A percentile compares a stretch with the other conserved stretches of the same genome.
Conservation (phyloP, 2,329 filamentous ascomycete species). For the Coniella lustricola region DNA sequence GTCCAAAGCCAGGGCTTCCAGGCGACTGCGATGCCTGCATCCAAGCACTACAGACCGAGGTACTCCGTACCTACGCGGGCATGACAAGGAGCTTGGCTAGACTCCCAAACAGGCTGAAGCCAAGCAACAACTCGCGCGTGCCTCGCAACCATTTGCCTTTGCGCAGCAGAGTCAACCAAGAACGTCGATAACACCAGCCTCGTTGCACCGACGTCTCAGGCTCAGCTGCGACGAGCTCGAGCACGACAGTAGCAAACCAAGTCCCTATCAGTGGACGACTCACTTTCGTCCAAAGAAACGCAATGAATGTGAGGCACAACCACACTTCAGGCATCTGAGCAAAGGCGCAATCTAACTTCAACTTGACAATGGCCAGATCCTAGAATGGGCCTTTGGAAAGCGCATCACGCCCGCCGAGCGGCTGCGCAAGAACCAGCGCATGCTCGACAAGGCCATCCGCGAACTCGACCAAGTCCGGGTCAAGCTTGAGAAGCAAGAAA, state of each 20-base stretch:
- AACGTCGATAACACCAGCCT: neutral
- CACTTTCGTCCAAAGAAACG: conserved; percentile 17
- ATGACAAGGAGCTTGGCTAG: neutral
- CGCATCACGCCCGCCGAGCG: conserved; percentile 95
- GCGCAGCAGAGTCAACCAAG: neutral
- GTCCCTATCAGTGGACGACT: conserved; percentile 3
- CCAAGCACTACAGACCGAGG: no score
- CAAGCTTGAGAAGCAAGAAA: conserved; percentile 97
- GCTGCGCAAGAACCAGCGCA: conserved; percentile 87
- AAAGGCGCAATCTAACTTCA: conserved; percentile 17
- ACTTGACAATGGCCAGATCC: conserved; percentile 54
- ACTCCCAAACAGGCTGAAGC: neutral
- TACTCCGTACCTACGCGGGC: neutral
- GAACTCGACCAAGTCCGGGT: conserved; percentile 91
- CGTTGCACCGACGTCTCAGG: neutral
- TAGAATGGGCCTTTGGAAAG: conserved; percentile 99
- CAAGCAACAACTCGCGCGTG: neutral
- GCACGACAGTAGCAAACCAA: neutral
- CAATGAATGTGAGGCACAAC: conserved; percentile 47
- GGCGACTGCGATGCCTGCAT: no score
- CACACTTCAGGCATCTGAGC: neutral
- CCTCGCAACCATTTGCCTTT: neutral
- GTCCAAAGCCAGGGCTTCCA: no score
- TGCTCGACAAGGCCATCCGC: conserved; percentile 93
- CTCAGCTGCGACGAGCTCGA: neutral